Conservation (phyloP, 23 red algal species). For the Gracilariopsis chorda region DNA sequence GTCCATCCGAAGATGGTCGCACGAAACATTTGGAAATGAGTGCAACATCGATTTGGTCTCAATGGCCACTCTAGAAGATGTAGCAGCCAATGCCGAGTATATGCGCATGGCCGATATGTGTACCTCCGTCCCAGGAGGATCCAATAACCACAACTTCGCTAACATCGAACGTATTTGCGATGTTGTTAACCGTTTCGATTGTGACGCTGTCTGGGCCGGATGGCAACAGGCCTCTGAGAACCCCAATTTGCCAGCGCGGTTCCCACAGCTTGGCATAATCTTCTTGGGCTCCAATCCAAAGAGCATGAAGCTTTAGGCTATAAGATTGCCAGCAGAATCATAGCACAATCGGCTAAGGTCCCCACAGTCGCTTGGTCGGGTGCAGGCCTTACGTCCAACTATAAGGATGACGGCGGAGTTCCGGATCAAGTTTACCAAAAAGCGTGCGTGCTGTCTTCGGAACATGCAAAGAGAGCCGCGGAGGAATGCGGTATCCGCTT, state of each 20-base stretch:
- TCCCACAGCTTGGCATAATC: constrained; percentile 47
- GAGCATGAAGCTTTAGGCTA: constrained; percentile 83
- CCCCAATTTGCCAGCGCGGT: constrained; percentile 59
- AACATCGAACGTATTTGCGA: constrained; percentile 88
- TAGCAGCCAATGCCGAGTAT: constrained; percentile 90
- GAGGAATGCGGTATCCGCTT: constrained; percentile 74
- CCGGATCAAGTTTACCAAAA: constrained; percentile 65
- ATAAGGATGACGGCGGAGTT: constrained; percentile 24
- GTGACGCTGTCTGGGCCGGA: constrained; percentile 91
- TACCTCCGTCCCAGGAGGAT: constrained; percentile 77
- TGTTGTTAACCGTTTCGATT: constrained; percentile 63
- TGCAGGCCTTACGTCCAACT: constrained; percentile 16
- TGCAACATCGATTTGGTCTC: constrained; percentile 72
- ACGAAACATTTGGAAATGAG: constrained; percentile 85
- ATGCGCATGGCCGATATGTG: constrained; percentile 85
- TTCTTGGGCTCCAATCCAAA: constrained; percentile 74
- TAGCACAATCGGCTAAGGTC: constrained; percentile 81
- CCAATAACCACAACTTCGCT: constrained; percentile 90
- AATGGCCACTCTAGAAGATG: constrained; percentile 91
- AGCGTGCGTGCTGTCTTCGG: constrained; percentile 63
- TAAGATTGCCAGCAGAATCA: constrained; percentile 85
- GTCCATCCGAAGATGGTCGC: constrained; percentile 78
- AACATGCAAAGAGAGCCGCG: constrained; percentile 46
- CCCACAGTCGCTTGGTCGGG: constrained; percentile 76
- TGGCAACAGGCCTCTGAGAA: constrained; percentile 95